Evolutionary conservation across 768 basidiomycete species (phyloP), one percentile per base, ranked within the genome.

Genomic region (Cystobasidium tubakii): DNA sequence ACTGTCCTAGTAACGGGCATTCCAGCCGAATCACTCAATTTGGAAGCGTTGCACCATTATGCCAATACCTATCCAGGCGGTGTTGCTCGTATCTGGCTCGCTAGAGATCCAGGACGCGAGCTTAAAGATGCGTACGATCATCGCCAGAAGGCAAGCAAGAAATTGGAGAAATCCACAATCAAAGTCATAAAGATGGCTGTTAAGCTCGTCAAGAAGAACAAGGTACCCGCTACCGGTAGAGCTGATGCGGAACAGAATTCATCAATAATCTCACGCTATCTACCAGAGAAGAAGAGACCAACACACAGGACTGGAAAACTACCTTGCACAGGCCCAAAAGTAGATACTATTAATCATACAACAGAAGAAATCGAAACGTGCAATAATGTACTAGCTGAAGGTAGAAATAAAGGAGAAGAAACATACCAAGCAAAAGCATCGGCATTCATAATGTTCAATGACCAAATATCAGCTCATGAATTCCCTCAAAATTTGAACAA

Each of bases 321-420:
- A 60, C 85, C 86, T 0, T 83, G 95, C 27, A 82, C 87, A 1
- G 96, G 96, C 9, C 81, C 90, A 80, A 90, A 95, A 81, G 93
- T 97, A 19, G 96, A 98, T 82, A 86, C 90, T 1, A 93, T 98
- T 79, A 88, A 92, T 1, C 97, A 93, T 93, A 86, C 79, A 7
- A 75, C 86, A 82, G 83, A 84, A 33, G 86, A 88, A 79, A 86
- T 89, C 53, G 81, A 83, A 0, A 79, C 81, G 33, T 80, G 85
- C 27, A 86, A 85, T 42, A 75, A 69, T 1, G 79, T 78, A n/a
- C 84, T 90, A 62, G 81, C 84, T 10, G 81, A 83, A 10, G 79
- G 78, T 36, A 78, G 85, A 23, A 78, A 80, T 57, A 74, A 83
- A 60, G 57, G 57, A 13, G 78, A 84, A 25, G n/a, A 75, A 4